phyloP scores from a whole-genome alignment of 257 asterid genomes.

The Petunia secreta region DNA sequence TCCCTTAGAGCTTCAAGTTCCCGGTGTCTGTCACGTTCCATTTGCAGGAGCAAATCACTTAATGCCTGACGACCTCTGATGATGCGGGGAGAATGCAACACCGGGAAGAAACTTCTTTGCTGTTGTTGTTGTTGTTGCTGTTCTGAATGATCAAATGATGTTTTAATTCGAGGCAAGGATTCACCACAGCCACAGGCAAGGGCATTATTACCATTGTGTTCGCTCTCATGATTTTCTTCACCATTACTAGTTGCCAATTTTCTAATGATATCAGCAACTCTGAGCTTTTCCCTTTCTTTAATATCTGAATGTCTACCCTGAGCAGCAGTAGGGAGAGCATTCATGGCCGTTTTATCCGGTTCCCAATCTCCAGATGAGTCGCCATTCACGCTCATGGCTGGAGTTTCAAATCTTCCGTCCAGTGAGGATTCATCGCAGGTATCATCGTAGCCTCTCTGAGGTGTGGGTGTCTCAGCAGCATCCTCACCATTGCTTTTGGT shows the following conservation, averaged over 20 bases:
- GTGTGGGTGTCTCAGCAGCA: neutral
- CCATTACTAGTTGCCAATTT: conserved; percentile 22
- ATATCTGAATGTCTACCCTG: conserved; percentile 11
- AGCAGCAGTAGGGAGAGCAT: neutral
- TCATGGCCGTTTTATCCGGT: conserved; percentile 15
- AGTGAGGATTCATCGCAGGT: conserved; percentile 25
- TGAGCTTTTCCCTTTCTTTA: conserved; percentile 23
- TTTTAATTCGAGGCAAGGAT: conserved; percentile 13
- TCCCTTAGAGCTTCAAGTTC: conserved; percentile 25
- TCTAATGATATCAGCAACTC: conserved; percentile 31
- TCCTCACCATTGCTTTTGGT: conserved; percentile 5
- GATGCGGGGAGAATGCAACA: conserved; percentile 23
- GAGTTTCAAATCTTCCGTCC: conserved; percentile 19
- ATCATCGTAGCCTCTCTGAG: neutral
- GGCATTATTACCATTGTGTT: neutral
- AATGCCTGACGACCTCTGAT: conserved; percentile 31
- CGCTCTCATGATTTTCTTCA: conserved; percentile 8
- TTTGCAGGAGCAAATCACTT: conserved; percentile 28
- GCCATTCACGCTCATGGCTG: neutral
- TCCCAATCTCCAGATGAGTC: conserved; percentile 25
- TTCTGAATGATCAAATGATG: conserved; percentile 10
- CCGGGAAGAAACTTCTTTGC: conserved; percentile 2
- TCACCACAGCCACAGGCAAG: neutral
- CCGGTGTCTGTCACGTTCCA: conserved; percentile 29
- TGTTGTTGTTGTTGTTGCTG: neutral